phyloP scores from a whole-genome alignment of 176 grass and related monocot species.

The Lolium multiflorum region DNA sequence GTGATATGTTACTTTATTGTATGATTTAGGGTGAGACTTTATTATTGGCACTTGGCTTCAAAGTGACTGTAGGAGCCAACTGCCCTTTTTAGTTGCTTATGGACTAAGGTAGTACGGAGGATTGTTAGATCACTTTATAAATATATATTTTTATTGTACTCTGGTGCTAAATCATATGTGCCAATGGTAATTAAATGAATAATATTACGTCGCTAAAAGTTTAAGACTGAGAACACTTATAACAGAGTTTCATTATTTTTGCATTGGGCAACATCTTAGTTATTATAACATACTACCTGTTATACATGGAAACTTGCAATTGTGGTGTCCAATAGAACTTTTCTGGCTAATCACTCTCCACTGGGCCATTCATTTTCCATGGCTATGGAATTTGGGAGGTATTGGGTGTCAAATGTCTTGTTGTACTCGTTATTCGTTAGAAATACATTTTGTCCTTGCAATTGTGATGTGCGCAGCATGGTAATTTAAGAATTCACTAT shows the following conservation, averaged over 20 bases:
- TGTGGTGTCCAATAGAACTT: conserved; percentile 11
- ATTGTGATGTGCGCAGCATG: neutral
- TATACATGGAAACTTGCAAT: neutral
- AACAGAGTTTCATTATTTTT: conserved; percentile 12
- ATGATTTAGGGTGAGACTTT: conserved; percentile 27
- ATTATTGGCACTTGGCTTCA: conserved; percentile 56
- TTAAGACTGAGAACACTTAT: neutral
- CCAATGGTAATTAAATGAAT: conserved; percentile 26
- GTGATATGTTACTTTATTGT: conserved; percentile 54
- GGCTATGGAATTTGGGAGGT: conserved; percentile 4
- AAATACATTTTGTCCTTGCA: neutral
- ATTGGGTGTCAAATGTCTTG: neutral
- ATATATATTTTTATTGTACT: conserved; percentile 8
- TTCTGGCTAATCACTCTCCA: neutral
- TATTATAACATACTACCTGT: neutral
- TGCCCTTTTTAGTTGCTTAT: conserved; percentile 51
- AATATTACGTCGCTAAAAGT: neutral
- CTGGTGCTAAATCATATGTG: conserved; percentile 34
- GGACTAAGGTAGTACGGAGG: conserved; percentile 27
- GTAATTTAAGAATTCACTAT: conserved; percentile 28
- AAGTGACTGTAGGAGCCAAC: conserved; percentile 36
- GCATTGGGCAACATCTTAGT: conserved; percentile 14
- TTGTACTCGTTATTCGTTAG: neutral
- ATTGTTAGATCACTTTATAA: neutral
- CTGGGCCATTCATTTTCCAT: neutral